Conservation (phyloP, 164 flowering plant genomes). For the Nymphaea colorata region DNA sequence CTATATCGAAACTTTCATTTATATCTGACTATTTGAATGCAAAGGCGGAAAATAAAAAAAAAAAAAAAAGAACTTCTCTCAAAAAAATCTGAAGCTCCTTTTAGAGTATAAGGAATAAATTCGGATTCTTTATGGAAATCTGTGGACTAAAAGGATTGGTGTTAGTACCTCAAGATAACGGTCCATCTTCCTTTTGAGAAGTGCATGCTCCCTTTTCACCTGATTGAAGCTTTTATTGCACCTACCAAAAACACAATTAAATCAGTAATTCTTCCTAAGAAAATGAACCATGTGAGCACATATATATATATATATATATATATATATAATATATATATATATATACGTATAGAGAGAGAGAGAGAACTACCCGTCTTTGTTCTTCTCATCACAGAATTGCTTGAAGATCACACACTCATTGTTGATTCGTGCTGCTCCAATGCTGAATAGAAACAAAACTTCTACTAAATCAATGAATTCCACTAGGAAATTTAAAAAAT, state of each 20-base stretch:
- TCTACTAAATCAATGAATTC: neutral
- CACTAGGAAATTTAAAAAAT: neutral
- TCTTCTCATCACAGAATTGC: constrained; percentile 10
- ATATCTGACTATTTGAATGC: neutral
- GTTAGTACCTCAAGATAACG: constrained; percentile 26
- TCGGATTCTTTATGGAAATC: no score
- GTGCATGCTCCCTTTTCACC: constrained; percentile 31
- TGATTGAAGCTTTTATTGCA: constrained; percentile 28
- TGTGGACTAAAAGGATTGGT: neutral
- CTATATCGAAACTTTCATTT: neutral
- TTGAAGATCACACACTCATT: constrained; percentile 8
- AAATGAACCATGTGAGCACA: no score
- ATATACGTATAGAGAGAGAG: neutral
- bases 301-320: no score
- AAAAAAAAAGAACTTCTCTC: no score
- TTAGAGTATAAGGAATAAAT: no score
- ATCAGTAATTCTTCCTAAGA: neutral
- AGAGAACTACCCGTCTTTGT: constrained; percentile 12
- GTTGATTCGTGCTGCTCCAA: constrained; percentile 15
- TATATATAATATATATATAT: no score
- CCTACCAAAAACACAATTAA: constrained; percentile 10
- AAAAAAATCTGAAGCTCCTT: no score
- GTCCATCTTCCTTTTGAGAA: constrained; percentile 32
- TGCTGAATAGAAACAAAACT: constrained; percentile 10
- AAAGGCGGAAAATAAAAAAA: neutral